A percentile compares a stretch with the other conserved stretches of the same genome.
Conservation (phyloP, 169 alveolate species). For the Plasmodium gonderi region DNA sequence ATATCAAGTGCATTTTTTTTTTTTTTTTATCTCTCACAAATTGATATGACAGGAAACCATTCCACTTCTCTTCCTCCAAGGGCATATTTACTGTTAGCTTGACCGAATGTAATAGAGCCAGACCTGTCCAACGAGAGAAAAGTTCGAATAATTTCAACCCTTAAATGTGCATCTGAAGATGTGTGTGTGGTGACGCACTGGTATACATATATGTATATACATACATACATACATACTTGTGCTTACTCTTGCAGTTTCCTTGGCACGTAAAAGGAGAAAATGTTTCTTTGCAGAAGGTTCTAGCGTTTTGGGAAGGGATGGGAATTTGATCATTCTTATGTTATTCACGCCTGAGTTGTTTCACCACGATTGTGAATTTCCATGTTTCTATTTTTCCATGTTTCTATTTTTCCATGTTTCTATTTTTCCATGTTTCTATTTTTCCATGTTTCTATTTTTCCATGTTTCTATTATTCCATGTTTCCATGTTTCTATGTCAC, state of each 20-base stretch:
- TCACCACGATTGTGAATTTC: too few relatives aligned
- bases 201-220: background rate
- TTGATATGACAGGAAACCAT: conserved; percentile 92
- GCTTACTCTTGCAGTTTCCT: conserved; percentile 29
- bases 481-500: background rate
- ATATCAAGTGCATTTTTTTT: background rate
- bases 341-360: too few relatives aligned
- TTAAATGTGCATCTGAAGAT: background rate
- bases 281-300: conserved; percentile 86
- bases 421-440: background rate
- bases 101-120: conserved; percentile 86
- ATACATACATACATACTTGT: background rate
- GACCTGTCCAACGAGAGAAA: conserved; percentile 13
- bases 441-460: background rate
- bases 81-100: conserved; percentile 89
- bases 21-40: conserved; percentile 74
- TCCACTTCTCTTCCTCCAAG: conserved; percentile 85
- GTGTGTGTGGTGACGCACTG: too few relatives aligned
- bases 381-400: background rate
- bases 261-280: conserved; percentile 87
- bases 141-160: background rate
- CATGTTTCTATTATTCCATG: background rate
- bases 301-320: background rate
- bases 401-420: background rate
- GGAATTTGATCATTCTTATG: too few relatives aligned